Base-by-base conservation (phyloP, 352 stramenopile species). In the Phytophthora rubi region DNA sequence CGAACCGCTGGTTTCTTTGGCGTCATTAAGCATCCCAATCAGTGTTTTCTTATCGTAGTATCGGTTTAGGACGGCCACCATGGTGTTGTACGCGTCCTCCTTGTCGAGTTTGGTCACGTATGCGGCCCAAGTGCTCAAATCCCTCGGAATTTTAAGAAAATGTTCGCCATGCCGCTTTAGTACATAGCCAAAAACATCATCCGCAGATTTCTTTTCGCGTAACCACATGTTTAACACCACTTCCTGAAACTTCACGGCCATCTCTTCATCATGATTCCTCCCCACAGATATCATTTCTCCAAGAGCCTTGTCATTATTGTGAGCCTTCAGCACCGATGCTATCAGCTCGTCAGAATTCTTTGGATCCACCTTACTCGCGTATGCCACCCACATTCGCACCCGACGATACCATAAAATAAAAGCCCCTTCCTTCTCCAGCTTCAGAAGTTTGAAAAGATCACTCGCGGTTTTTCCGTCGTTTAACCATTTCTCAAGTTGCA, bases 91-190 rank as follows among this genome's bases (percentile, higher is more conserved):
- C 6, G 44, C 15, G 44, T 53, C 45, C n/a, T 32, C 45, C 18
- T 53, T 53, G n/a, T 28, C 15, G n/a, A 53, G 45, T 16, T 53
- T 53, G 15, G 16, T 30, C 7, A 53, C 45, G n/a, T 52, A 52
- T 16, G 18, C 28, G 15, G 7, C 45, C 45, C 45, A 53, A 53
- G 32, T 47, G 6, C 21, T 18, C 13, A 47, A 47, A 47, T 47
- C 15, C 8, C 4, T 13, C 10, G 39, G 4, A 21, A 9, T 7
- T 3, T 21, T 4, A 9, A 47, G 16, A 47, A 47, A 21, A 15
- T 21, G 16, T 15, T 5, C 13, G 12, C 39, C 12, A n/a, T 47
- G 15, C 39, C 15, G 6, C 15, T 47, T 47, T 18, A 47, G 39
- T 13, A 47, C 39, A n/a, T 18, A 47, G 39, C 7, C 15, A 18